A percentile compares a stretch with the other conserved stretches of the same genome.
phyloP scores from a whole-genome alignment of 78 protist species.

The Speleostelium caveatum region DNA sequence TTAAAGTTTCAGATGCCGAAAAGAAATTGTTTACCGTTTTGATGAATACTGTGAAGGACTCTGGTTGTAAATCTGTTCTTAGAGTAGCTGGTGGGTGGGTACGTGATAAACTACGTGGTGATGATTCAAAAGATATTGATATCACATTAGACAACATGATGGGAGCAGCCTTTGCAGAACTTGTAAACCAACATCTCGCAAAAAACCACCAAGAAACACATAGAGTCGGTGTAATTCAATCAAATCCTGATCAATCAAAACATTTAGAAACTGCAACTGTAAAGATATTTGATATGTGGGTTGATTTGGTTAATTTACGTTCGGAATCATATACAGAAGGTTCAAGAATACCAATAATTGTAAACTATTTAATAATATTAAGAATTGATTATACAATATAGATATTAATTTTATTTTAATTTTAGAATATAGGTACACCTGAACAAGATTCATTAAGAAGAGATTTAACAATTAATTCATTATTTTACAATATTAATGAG shows the following conservation, averaged over 20 bases:
- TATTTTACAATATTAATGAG: slow-evolving; percentile 94
- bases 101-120: slow-evolving; percentile 92
- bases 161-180: slow-evolving; percentile 85
- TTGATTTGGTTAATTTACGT: slow-evolving; percentile 97
- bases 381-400: neutral
- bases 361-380: no score
- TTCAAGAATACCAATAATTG: slow-evolving; percentile 87
- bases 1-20: slow-evolving; percentile 13
- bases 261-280: slow-evolving; percentile 96
- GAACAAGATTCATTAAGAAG: slow-evolving; percentile 94
- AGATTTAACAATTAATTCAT: slow-evolving; percentile 96
- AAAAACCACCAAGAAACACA: slow-evolving; percentile 26
- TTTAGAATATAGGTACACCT: slow-evolving; percentile 91
- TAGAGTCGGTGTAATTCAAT: slow-evolving; percentile 80
- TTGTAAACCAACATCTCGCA: slow-evolving; percentile 50
- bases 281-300: slow-evolving; percentile 67
- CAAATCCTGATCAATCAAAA: slow-evolving; percentile 94
- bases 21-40: slow-evolving; percentile 7
- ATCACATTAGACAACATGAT: slow-evolving; percentile 87
- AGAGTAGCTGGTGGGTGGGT: slow-evolving; percentile 99
- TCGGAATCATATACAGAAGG: slow-evolving; percentile 88
- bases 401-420: neutral
- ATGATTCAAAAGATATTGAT: slow-evolving; percentile 90
- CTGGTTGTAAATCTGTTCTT: slow-evolving; percentile 43
- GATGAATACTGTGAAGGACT: slow-evolving; percentile 14